phyloP scores from a whole-genome alignment of 805 yeast species.

The Vanderwaltozyma tropicalis region DNA sequence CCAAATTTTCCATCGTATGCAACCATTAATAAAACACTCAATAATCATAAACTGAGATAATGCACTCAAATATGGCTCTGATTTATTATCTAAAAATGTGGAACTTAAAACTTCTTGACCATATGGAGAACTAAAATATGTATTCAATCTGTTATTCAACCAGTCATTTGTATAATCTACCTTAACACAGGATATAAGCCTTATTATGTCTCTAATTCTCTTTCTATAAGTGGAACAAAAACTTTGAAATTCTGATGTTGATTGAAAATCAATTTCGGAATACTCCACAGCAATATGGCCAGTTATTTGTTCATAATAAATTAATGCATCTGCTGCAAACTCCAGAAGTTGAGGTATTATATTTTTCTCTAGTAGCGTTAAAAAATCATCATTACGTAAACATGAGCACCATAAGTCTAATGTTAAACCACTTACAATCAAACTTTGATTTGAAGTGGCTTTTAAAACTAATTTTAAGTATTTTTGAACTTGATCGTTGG shows the following conservation, averaged over 20 bases:
- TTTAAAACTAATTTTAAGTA: conserved; percentile 67
- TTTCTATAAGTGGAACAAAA: conserved; percentile 74
- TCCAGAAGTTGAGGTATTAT: conserved; percentile 58
- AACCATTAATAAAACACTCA: conserved; percentile 84
- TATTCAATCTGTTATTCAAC: conserved; percentile 64
- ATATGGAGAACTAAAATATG: conserved; percentile 57
- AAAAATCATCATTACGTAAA: conserved; percentile 66
- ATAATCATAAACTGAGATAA: conserved; percentile 75
- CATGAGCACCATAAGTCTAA: conserved; percentile 91
- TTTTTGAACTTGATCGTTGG: conserved; percentile 46
- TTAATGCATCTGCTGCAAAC: conserved; percentile 63
- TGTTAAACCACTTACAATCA: conserved; percentile 84
- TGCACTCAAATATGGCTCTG: conserved; percentile 65
- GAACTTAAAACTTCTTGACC: conserved; percentile 57
- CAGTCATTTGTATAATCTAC: conserved; percentile 75
- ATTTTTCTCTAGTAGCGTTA: conserved; percentile 36
- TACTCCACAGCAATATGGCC: conserved; percentile 54
- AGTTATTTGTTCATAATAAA: conserved; percentile 63
- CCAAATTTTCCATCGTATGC: conserved; percentile 94
- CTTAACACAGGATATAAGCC: conserved; percentile 76
- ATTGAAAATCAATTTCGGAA: conserved; percentile 80
- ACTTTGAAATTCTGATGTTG: conserved; percentile 64
- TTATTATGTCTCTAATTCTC: conserved; percentile 79
- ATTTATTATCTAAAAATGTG: conserved; percentile 42
- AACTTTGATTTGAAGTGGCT: conserved; percentile 74